These are phyloP conservation scores for Tribonema minus DNA, from an alignment of 108 stramenopile species.

Conservation along the genomic window DNA sequence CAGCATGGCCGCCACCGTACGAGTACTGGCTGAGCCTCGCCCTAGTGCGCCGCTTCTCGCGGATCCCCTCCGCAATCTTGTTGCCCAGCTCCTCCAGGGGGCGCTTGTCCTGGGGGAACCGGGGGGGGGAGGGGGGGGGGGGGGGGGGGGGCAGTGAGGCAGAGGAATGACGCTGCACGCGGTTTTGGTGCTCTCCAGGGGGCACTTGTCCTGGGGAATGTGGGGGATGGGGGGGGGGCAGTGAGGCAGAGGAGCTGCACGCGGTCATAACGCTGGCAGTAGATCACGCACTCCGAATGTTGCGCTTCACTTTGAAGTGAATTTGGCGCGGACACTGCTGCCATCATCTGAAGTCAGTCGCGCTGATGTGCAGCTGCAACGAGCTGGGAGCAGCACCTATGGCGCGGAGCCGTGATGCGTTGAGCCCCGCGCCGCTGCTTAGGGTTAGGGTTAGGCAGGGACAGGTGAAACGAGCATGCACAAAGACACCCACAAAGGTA, in stretches of 20 bases:
- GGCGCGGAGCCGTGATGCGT: neutral
- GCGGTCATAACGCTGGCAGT: neutral
- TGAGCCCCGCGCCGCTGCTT: neutral
- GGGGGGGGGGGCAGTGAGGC: neutral
- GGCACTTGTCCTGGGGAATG: constrained; percentile 15
- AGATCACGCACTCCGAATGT: neutral
- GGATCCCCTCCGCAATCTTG: constrained; percentile 29
- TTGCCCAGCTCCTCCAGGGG: constrained; percentile 39
- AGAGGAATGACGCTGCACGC: no score
- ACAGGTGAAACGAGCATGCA: no score
- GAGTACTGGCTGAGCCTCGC: constrained; percentile 28
- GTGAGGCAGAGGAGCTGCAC: neutral
- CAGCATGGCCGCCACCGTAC: no score
- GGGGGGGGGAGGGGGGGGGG: neutral
- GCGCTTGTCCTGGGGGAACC: constrained; percentile 15
- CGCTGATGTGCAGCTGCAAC: neutral
- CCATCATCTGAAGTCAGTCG: no score
- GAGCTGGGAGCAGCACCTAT: neutral
- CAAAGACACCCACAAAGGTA: no score
- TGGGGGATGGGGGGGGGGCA: neutral
- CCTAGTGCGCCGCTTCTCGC: constrained; percentile 27
- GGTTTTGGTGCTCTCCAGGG: no score
- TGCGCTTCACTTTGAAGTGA: no score
- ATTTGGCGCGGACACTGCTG: no score
- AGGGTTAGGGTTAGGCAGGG: no score